Percentiles rank a stretch among this genome's conserved stretches.
Conservation (phyloP, 2,329 filamentous ascomycete genomes). For the Trichothecium sympodiale region DNA sequence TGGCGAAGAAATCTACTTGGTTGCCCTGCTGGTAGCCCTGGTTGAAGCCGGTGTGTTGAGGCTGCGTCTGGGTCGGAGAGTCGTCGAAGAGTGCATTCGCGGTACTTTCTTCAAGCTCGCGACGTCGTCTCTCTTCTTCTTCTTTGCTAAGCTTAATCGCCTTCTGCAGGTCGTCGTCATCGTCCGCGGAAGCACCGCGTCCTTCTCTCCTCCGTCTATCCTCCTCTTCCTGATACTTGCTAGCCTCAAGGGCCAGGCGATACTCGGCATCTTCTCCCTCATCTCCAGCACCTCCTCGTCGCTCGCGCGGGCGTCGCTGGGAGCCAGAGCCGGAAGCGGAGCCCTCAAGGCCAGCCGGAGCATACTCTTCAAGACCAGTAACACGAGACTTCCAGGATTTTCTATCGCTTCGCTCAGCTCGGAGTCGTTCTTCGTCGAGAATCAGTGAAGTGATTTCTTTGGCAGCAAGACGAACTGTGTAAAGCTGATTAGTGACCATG, state of each 20-base stretch:
- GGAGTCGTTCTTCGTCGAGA: conserved; percentile 84
- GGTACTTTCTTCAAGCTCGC: conserved; percentile 80
- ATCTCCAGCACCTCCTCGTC: conserved; percentile 30
- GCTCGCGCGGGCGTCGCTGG: conserved; percentile 35
- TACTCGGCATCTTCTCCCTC: conserved; percentile 90
- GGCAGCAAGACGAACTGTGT: conserved; percentile 78
- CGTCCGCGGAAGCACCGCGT: conserved; percentile 38
- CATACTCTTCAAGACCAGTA: conserved; percentile 79
- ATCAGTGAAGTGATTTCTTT: conserved; percentile 92
- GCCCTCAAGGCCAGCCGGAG: conserved; percentile 15
- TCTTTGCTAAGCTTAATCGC: conserved; percentile 91
- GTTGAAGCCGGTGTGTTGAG: conserved; percentile 82
- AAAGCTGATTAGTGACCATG: conserved; percentile 8
- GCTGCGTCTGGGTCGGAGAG: conserved; percentile 50
- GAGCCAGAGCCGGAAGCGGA: conserved; percentile 19
- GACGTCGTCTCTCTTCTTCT: conserved; percentile 82
- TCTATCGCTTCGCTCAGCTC: conserved; percentile 80
- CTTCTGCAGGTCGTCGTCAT: conserved; percentile 86
- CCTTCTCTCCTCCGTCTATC: conserved; percentile 64
- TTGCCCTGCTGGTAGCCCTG: conserved; percentile 96
- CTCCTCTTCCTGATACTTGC: conserved; percentile 90
- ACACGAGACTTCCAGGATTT: conserved; percentile 97
- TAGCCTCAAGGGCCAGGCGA: conserved; percentile 81
- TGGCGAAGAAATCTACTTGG: conserved; percentile 94
- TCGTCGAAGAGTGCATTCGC: conserved; percentile 84